phyloP scores from a whole-genome alignment of 1,139 yeast genomes.

The Blastobotrys raffinosifermentans region DNA sequence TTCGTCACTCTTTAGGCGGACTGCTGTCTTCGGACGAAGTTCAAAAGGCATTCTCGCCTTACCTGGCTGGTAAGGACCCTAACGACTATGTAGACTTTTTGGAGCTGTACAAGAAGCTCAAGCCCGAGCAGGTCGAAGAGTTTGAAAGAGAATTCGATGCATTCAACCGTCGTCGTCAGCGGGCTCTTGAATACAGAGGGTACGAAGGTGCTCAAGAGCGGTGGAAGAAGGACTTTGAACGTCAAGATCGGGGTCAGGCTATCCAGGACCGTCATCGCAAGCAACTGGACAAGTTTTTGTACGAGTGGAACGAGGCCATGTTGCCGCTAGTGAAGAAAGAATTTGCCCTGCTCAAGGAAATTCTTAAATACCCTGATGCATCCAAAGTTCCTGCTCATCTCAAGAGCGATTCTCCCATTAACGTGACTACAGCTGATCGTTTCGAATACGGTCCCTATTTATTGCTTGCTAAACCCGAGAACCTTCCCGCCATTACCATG shows the following conservation, averaged over 20 bases:
- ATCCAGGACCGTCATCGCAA: conserved; percentile 24
- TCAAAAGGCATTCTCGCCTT: conserved; percentile 23
- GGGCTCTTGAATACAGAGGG: conserved; percentile 68
- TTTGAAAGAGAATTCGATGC: conserved; percentile 64
- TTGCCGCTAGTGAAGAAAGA: conserved; percentile 65
- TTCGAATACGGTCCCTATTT: conserved; percentile 75
- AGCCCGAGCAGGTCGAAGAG: conserved; percentile 45
- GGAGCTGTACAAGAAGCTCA: conserved; percentile 46
- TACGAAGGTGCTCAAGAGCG: conserved; percentile 79
- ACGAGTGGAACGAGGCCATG: conserved; percentile 70
- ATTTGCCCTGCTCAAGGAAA: conserved; percentile 36
- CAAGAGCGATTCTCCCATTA: conserved; percentile 14
- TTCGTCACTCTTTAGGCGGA: conserved; percentile 73
- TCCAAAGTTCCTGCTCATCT: conserved; percentile 15
- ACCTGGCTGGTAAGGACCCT: conserved; percentile 32
- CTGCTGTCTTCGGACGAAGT: conserved; percentile 33
- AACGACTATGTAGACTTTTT: conserved; percentile 55
- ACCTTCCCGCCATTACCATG: conserved; percentile 77
- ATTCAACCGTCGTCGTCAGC: conserved; percentile 70
- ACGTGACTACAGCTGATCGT: conserved; percentile 42
- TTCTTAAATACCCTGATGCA: conserved; percentile 19
- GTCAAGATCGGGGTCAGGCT: background rate
- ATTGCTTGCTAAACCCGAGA: conserved; percentile 64
- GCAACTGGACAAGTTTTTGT: conserved; percentile 64
- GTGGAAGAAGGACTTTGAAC: conserved; percentile 83